phyloP scores from a whole-genome alignment of 1,284 basidiomycete genomes.

The Hymenochaete sp. region DNA sequence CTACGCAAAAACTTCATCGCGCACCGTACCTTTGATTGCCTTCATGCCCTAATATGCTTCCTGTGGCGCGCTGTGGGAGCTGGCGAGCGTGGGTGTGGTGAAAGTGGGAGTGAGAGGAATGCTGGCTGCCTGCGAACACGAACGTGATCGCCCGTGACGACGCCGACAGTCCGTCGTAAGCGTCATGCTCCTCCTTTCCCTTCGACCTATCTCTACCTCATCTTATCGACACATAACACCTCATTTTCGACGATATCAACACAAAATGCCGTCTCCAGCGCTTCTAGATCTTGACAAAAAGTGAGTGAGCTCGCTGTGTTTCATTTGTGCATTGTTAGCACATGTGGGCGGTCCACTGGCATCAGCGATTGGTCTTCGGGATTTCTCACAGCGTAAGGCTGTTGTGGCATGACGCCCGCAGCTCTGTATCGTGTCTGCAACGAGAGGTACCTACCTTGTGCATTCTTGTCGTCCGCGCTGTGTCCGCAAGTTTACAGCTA shows the following conservation, averaged over 20 bases:
- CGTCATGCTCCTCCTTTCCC: neutral
- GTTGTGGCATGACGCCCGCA: too few species aligned
- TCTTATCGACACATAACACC: too few species aligned
- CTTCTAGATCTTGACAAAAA: slow-evolving; percentile 12
- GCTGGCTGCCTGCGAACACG: neutral
- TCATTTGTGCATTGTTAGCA: neutral
- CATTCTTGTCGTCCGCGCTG: too few species aligned
- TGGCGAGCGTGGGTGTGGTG: neutral
- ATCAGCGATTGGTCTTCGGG: too few species aligned
- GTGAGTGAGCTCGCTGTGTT: slow-evolving; percentile 9
- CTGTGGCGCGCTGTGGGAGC: neutral
- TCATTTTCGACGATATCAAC: too few species aligned
- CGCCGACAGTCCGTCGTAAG: neutral
- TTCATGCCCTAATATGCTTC: slow-evolving; percentile 40
- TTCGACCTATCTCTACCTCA: neutral
- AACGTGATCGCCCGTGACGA: neutral
- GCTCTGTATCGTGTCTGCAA: too few species aligned
- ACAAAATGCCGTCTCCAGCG: slow-evolving; percentile 16
- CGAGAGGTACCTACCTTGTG: too few species aligned
- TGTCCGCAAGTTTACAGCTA: neutral
- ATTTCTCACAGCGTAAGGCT: too few species aligned
- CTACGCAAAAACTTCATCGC: slow-evolving; percentile 5
- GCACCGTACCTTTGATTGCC: slow-evolving; percentile 51
- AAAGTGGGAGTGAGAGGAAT: neutral
- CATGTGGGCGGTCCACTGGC: too few species aligned